Percentiles rank a stretch among this genome's conserved stretches.
phyloP scores from a whole-genome alignment of 108 stramenopile genomes.

The Pseudonitzschia multiseries region DNA sequence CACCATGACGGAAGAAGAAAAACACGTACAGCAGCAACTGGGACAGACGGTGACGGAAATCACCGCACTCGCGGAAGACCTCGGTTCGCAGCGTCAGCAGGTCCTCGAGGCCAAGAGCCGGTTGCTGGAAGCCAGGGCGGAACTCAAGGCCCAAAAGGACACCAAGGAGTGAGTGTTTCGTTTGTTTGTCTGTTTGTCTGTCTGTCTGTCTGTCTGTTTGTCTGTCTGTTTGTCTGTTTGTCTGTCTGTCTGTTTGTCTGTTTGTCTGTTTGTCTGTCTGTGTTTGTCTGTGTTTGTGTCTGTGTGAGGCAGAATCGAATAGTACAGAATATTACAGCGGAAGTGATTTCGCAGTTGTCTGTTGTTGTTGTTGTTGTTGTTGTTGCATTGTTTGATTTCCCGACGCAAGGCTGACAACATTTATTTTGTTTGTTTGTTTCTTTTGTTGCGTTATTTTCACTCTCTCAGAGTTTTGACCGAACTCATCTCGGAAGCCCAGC shows the following conservation, averaged over 20 bases:
- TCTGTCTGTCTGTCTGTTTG: too few relatives aligned
- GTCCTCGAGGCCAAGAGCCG: constrained; percentile 64
- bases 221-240: too few relatives aligned
- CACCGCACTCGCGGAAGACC: constrained; percentile 49
- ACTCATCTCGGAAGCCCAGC: constrained; percentile 63
- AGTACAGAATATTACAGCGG: too few relatives aligned
- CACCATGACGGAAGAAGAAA: constrained; percentile 73
- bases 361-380: too few relatives aligned
- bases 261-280: too few relatives aligned
- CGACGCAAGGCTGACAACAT: too few relatives aligned
- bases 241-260: too few relatives aligned
- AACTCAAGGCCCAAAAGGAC: constrained; percentile 71
- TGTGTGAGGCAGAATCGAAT: too few relatives aligned
- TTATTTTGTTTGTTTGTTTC: not conserved
- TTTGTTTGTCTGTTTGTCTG: not conserved
- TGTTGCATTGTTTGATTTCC: too few relatives aligned
- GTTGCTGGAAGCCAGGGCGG: constrained; percentile 66
- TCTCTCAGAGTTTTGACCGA: constrained; percentile 41
- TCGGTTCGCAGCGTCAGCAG: constrained; percentile 57
- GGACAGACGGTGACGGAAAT: constrained; percentile 59
- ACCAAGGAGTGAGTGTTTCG: constrained; percentile 41
- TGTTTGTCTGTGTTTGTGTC: too few relatives aligned
- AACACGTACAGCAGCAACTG: constrained; percentile 66
- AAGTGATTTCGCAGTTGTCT: too few relatives aligned
- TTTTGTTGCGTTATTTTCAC: not conserved